Conservation (phyloP, 1,284 basidiomycete species). For the Cryptococcus floricola region DNA sequence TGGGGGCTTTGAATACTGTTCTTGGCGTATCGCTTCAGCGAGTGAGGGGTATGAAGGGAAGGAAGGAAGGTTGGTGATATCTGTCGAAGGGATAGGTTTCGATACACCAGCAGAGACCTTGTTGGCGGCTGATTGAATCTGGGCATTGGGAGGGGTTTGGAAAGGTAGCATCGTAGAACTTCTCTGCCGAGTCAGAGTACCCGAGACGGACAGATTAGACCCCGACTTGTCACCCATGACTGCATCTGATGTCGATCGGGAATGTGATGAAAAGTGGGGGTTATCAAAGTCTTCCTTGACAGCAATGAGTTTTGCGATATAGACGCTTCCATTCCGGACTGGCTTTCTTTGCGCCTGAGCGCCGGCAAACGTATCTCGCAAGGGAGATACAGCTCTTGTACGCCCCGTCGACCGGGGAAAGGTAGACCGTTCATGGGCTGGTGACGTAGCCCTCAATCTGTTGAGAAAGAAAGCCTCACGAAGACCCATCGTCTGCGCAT, state of each 20-base stretch:
- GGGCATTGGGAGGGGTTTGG: neutral
- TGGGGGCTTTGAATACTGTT: neutral
- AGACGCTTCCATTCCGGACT: conserved; percentile 23
- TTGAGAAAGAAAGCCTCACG: conserved; percentile 53
- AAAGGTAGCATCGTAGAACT: conserved; percentile 13
- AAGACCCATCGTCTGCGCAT: conserved; percentile 50
- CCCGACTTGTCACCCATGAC: conserved; percentile 4
- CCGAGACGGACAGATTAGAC: neutral
- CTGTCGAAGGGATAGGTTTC: neutral
- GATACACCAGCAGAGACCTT: neutral
- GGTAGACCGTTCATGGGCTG: neutral
- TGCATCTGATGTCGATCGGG: conserved; percentile 26
- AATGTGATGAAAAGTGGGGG: conserved; percentile 4
- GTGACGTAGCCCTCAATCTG: conserved; percentile 26
- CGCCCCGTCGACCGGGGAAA: neutral
- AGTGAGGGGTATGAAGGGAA: conserved; percentile 24
- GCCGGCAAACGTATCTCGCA: conserved; percentile 1
- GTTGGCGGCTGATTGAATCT: neutral
- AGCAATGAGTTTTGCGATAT: conserved; percentile 40
- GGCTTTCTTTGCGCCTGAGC: neutral
- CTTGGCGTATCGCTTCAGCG: conserved; percentile 14
- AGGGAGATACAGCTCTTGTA: conserved; percentile 14
- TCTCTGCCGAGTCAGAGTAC: conserved; percentile 10
- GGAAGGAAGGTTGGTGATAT: conserved; percentile 8
- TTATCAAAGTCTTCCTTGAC: conserved; percentile 37